Evolutionary conservation across 768 basidiomycete species (phyloP), one percentile per base, ranked within the genome.

Genomic region (Crassisporium funariophilum): DNA sequence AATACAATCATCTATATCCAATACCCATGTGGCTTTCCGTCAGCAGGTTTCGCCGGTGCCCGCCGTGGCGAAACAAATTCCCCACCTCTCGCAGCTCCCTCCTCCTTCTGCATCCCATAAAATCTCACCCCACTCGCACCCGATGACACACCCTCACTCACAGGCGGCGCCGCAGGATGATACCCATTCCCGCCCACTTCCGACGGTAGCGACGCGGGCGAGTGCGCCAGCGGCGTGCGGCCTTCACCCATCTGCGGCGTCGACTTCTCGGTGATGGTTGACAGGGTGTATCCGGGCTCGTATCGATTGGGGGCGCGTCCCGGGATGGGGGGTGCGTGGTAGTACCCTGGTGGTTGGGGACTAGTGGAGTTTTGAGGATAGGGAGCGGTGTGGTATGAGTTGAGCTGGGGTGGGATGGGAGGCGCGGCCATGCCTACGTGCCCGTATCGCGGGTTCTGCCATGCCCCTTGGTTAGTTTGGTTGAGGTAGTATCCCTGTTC

Each of bases 181-280:
- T 56, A 57, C 3, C 55, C 57, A 9, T 29, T 31, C 29, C 34
- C 51, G 24, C 24, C 53, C 29, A 31, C 43, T 40, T 23, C 31
- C 46, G 38, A 39, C 36, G 44, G 44, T n/a, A 22, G 34, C 49
- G 52, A 49, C 23, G 48, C 54, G 5, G 59, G 59, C 10, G 59
- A 52, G 27, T 52, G n/a, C 5, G 56, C 50, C 12, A 39, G 49
- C 22, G 35, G 46, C 9, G 29, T 39, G 17, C 22, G 45, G 34
- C 46, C 52, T 31, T 58, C 55, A 3, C 31, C 52, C 51, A 55
- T 48, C 41, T 53, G 56, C 13, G 63, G 63, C 15, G 63, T 63
- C 35, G 60, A 61, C 37, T 53, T 59, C 46, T 65, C 63, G 8
- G 63, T 65, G 41, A 65, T 65, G 16, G 63, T 65, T n/a, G 61